A percentile compares a stretch with the other conserved stretches of the same genome.
phyloP scores from a whole-genome alignment of 2,329 filamentous ascomycete species.

The Colletotrichum caudatum region DNA sequence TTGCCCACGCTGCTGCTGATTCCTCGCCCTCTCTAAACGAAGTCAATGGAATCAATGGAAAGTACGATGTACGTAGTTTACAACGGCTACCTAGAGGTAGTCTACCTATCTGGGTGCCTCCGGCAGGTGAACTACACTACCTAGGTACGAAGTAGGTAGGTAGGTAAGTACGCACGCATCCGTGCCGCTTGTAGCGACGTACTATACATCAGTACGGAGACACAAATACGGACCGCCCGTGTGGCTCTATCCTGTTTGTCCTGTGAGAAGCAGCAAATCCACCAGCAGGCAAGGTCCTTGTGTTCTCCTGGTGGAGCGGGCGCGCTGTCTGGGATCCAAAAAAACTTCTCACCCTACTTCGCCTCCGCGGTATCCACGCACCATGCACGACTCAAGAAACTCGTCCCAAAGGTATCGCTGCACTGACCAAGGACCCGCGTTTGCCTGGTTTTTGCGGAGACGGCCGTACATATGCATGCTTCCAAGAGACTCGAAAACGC shows the following conservation, averaged over 20 bases:
- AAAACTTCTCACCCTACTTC: conserved; percentile 40
- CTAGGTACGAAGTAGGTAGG: too few species aligned
- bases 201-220: neutral
- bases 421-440: conserved; percentile 33
- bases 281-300: conserved; percentile 35
- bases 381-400: conserved; percentile 42
- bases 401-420: conserved; percentile 36
- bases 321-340: conserved; percentile 33
- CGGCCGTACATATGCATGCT: conserved; percentile 11
- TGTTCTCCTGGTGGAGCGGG: conserved; percentile 29
- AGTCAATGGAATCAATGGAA: neutral
- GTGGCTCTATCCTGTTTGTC: conserved; percentile 12
- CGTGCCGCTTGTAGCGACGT: too few species aligned
- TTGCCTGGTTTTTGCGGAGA: conserved; percentile 44
- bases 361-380: conserved; percentile 41
- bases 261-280: conserved; percentile 28
- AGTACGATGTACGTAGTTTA: neutral
- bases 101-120: too few species aligned
- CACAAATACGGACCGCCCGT: neutral
- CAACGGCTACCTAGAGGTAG: neutral
- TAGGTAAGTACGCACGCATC: too few species aligned
- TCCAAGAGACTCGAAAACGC: conserved; percentile 6
- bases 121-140: too few species aligned
- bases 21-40: neutral
- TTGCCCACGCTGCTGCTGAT: neutral